These are phyloP conservation scores for Penicillium paradoxum DNA, from an alignment of 495 filamentous ascomycete genomes.

Conservation along the genomic window DNA sequence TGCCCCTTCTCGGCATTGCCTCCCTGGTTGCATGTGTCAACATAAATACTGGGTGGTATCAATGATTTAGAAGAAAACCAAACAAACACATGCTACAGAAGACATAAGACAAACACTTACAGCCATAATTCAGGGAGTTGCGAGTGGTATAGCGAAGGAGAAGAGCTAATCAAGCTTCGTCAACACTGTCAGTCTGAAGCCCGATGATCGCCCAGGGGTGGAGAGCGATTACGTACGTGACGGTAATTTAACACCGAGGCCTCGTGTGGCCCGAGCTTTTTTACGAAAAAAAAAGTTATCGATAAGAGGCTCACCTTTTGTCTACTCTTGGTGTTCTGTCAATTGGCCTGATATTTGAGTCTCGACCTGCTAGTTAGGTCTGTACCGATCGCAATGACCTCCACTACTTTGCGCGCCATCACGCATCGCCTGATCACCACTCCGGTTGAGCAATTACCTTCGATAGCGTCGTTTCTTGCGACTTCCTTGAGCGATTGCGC, in stretches of 20 bases:
- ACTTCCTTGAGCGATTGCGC: conserved; percentile 57
- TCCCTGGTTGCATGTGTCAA: conserved; percentile 36
- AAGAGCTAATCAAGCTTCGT: conserved; percentile 3
- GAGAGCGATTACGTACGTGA: conserved; percentile 20
- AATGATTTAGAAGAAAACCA: neutral
- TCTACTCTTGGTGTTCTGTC: conserved; percentile 2
- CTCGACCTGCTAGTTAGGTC: neutral
- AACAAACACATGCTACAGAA: neutral
- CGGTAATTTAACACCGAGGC: conserved; percentile 33
- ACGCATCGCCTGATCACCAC: conserved; percentile 63
- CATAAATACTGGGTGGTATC: conserved; percentile 9
- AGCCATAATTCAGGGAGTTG: conserved; percentile 30
- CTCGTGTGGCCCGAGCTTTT: conserved; percentile 27
- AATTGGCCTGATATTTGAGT: neutral
- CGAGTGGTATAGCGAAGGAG: conserved; percentile 16
- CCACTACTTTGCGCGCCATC: conserved; percentile 52
- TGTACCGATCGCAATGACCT: conserved; percentile 12
- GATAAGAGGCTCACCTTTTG: conserved; percentile 11
- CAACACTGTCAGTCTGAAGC: conserved; percentile 4
- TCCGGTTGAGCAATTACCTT: conserved; percentile 58
- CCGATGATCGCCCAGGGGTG: conserved; percentile 25
- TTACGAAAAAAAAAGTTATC: conserved; percentile 20
- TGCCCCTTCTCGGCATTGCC: conserved; percentile 62
- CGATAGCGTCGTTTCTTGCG: conserved; percentile 56
- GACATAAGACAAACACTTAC: conserved; percentile 22